Percentiles rank a stretch among this genome's conserved stretches.
Conservation (phyloP, 495 filamentous ascomycete species). For the Neurospora sp. region DNA sequence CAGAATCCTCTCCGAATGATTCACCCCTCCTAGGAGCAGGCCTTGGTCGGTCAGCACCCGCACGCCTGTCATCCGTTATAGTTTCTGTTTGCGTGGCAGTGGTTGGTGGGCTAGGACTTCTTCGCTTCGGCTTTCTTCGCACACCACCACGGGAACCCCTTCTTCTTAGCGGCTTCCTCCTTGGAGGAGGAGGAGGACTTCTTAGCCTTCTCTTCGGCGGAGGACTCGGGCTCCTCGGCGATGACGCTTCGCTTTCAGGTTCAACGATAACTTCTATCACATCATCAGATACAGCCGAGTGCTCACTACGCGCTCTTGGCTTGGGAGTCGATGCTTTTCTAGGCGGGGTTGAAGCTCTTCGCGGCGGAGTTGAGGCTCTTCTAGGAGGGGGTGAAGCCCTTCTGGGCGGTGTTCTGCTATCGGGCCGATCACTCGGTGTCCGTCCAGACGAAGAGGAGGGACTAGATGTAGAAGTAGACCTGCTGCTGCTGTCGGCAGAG, state of each 20-base stretch:
- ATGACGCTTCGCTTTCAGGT: slow-evolving; percentile 19
- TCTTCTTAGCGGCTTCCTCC: slow-evolving; percentile 14
- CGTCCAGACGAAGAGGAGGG: slow-evolving; percentile 21
- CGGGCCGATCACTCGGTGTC: neutral
- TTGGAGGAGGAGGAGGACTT: slow-evolving; percentile 2
- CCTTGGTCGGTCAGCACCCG: neutral
- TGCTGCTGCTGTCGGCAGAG: slow-evolving; percentile 14
- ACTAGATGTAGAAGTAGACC: slow-evolving; percentile 15
- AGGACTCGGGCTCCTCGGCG: neutral
- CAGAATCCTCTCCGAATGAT: slow-evolving; percentile 20
- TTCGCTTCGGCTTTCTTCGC: slow-evolving; percentile 10
- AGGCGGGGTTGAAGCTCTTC: neutral
- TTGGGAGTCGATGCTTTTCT: slow-evolving; percentile 10
- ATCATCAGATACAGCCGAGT: slow-evolving; percentile 33
- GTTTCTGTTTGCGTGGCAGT: slow-evolving; percentile 12
- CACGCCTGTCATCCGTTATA: slow-evolving; percentile 12
- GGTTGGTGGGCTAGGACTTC: neutral
- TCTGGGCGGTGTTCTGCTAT: neutral
- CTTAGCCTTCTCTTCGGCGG: neutral
- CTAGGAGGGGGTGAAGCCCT: neutral
- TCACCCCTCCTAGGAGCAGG: neutral
- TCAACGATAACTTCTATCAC: slow-evolving; percentile 35
- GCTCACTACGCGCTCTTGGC: slow-evolving; percentile 9
- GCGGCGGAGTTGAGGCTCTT: slow-evolving; percentile 7
- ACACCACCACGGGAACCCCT: slow-evolving; percentile 8